Evolutionary conservation across 331 rosid species (phyloP), one percentile per base, ranked within the genome.

Genomic region (Pyracantha coccinea): DNA sequence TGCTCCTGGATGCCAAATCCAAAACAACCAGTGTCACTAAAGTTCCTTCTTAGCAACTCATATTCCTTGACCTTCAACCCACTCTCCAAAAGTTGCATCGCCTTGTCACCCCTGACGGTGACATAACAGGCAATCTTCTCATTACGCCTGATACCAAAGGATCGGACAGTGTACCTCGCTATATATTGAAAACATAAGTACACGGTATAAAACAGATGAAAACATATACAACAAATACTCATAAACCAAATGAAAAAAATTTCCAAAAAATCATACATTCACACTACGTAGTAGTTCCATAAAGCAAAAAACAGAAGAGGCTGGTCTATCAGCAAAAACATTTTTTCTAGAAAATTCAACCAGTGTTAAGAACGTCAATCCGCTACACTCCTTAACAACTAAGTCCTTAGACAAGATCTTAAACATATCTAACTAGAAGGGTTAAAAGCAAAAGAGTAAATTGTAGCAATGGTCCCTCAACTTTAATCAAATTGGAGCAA

Each of bases 1-100:
- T 87, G 91, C 83, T 85, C 87, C 72, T 87, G 88, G 55, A 87
- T 87, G 72, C 91, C 91, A 70, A 87, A 87, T 45, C 91, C 89
- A 73, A 87, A 87, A 70, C 91, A 87, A 10, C 87, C 86, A 19
- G 85, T 87, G 20, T 87, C 89, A 64, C 91, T 87, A 29, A 87
- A 87, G 82, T 87, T 87, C 80, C 86, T 82, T 47, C 91, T 25
- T 25, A 87, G 79, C 64, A 87, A 74, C 80, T 87, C 89, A 61
- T 82, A 84, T 76, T 84, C 91, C 80, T 84, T 87, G 23, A 84
- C 87, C 79, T 87, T 87, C 81, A 87, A 73, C 3, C 91, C 91
- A 65, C 89, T 87, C 79, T 87, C 91, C 88, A 84, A 78, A 33
- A 87, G 88, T 74, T 84, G 87, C 85, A 84, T 84, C 1, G 91